These are phyloP conservation scores for Solanum pinnatisectum DNA, from an alignment of 257 asterid genomes.

Conservation along the genomic window DNA sequence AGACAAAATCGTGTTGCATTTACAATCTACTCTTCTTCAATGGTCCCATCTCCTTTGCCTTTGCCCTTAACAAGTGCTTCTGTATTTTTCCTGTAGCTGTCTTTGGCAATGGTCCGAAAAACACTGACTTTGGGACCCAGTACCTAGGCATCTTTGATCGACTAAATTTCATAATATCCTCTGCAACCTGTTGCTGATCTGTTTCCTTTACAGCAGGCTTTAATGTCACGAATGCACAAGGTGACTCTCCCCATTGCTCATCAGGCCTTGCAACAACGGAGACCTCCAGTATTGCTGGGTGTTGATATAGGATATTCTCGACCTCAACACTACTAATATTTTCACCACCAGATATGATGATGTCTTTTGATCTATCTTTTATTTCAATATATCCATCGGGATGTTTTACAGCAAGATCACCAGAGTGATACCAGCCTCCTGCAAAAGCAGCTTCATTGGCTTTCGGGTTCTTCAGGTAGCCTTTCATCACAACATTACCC, in stretches of 20 bases:
- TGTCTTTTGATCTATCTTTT: constrained; percentile 82
- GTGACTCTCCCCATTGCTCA: constrained; percentile 92
- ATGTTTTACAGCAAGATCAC: constrained; percentile 90
- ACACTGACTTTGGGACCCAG: constrained; percentile 83
- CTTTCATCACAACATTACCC: constrained; percentile 88
- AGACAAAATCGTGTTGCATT: not conserved
- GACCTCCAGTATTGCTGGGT: constrained; percentile 67
- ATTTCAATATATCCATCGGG: constrained; percentile 79
- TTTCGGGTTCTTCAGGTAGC: constrained; percentile 80
- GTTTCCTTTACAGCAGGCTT: constrained; percentile 37
- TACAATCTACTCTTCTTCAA: constrained; percentile 59
- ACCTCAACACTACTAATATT: constrained; percentile 92
- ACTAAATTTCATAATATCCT: constrained; percentile 71
- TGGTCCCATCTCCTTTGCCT: constrained; percentile 87
- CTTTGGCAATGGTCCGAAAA: constrained; percentile 84
- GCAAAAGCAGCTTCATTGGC: constrained; percentile 75
- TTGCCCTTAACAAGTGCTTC: constrained; percentile 78
- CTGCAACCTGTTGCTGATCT: constrained; percentile 32
- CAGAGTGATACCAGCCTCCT: constrained; percentile 82
- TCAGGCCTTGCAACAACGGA: constrained; percentile 89
- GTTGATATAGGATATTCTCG: constrained; percentile 73
- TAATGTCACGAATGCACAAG: constrained; percentile 85
- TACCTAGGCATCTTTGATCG: constrained; percentile 69
- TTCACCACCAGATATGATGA: constrained; percentile 90
- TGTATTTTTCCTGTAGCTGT: constrained; percentile 97